Evolutionary conservation across 2,329 filamentous ascomycete genomes (phyloP), one percentile per base, ranked within the genome.

Genomic region (Fusarium staphyleae): DNA sequence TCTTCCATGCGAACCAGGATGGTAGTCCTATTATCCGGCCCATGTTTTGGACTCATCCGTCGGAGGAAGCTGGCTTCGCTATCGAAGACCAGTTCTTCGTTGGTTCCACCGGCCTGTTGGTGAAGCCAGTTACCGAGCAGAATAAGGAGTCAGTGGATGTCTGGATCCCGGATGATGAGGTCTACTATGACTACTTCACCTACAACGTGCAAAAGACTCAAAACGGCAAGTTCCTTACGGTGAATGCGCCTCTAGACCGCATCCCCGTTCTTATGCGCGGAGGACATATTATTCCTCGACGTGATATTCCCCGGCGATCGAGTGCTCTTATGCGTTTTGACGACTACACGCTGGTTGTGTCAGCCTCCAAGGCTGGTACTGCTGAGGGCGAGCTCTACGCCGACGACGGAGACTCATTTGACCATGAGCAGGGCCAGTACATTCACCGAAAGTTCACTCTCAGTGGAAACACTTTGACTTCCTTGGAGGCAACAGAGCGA

Each of bases 111-210:
- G 95, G 95, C 63, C 81, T 99, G 13, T 85, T 99, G n/a, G 91
- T 87, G 33, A 98, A 97, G 77, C 95, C 95, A 0, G 87, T 98
- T 12, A 89, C 92, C 2, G 84, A 87, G 18, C 86, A 96, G 74
- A 89, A 87, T 60, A 86, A 87, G 39, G 82, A 83, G 14, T 86
- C 84, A 15, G 86, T 87, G 0, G 87, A 92, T 15, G 84, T 99
- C 51, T 97, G 96, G 76, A 85, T 99, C 47, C 88, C 93, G 1
- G 93, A 98, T 65, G 84, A 88, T 52, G 90, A 96, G 73, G 83
- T 89, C 46, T 98, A 99, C 75, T 99, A 93, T 69, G 90, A 98
- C 75, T 99, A 99, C 78, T 96, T 95, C 70, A 91, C 91, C 66
- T 97, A 91, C 76, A 85, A 88, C 34, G 78, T 85, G 35, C 86